Evolutionary conservation across 257 asterid genomes (phyloP).

Genomic region (Ligustrum vulgare): DNA sequence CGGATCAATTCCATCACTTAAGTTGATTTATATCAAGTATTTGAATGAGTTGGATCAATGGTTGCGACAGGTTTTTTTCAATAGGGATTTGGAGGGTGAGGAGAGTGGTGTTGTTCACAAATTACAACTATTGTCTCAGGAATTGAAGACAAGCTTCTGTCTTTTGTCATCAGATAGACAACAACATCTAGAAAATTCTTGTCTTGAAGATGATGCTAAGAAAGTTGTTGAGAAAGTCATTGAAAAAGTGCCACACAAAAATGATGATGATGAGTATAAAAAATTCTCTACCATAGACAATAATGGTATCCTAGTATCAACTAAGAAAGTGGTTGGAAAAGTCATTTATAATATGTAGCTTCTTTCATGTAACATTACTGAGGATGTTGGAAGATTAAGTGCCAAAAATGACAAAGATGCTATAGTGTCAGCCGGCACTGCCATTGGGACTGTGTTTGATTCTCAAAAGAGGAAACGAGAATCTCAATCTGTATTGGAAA

Average conservation of each 20-base stretch:
- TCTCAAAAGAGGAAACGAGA: slow-evolving; percentile 66
- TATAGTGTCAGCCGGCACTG: slow-evolving; percentile 21
- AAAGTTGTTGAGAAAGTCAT: slow-evolving; percentile 27
- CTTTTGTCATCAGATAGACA: neutral
- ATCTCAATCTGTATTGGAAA: slow-evolving; percentile 34
- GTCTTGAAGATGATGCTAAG: slow-evolving; percentile 17
- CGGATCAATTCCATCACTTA: slow-evolving; percentile 34
- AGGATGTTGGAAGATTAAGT: slow-evolving; percentile 17
- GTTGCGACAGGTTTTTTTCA: slow-evolving; percentile 33
- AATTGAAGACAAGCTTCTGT: slow-evolving; percentile 21
- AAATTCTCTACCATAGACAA: neutral
- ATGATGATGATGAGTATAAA: slow-evolving; percentile 19
- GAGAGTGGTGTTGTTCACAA: slow-evolving; percentile 31
- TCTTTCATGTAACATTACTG: neutral
- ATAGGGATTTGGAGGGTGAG: slow-evolving; percentile 28
- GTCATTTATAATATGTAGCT: slow-evolving; percentile 12
- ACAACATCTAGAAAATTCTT: slow-evolving; percentile 6
- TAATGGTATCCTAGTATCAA: neutral
- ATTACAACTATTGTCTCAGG: slow-evolving; percentile 47
- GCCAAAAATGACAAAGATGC: slow-evolving; percentile 11
- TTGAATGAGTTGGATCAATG: slow-evolving; percentile 60
- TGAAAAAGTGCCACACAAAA: slow-evolving; percentile 23
- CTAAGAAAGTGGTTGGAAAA: slow-evolving; percentile 5
- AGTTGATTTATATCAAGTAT: slow-evolving; percentile 55
- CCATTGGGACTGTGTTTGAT: slow-evolving; percentile 19